Conservation (phyloP, 148 eudicot species). For the Vaccinium vitisidaea region DNA sequence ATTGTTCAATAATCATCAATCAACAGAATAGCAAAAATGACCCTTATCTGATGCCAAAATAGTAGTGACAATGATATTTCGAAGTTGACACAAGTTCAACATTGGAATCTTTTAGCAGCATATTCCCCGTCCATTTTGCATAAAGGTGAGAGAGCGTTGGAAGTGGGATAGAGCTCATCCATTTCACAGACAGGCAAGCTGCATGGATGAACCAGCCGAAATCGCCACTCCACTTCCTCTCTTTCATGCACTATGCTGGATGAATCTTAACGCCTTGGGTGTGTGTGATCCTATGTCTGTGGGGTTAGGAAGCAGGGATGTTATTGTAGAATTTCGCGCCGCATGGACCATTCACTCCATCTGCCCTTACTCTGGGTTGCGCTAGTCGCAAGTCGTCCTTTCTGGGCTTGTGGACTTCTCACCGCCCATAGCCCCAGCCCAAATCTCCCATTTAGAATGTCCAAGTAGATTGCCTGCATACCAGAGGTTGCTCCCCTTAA, state of each 20-base stretch:
- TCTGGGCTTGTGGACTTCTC: too few species aligned
- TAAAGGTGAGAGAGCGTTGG: background rate
- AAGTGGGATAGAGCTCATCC: background rate
- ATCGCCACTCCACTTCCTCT: background rate
- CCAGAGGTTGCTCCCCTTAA: too few species aligned
- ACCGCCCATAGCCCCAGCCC: too few species aligned
- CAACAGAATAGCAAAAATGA: background rate
- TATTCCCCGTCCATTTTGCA: too few species aligned
- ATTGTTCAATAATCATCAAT: background rate
- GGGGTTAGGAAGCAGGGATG: background rate
- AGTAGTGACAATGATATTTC: background rate
- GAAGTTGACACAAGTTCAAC: background rate
- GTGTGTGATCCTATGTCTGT: background rate
- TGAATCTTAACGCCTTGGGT: background rate
- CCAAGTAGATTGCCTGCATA: too few species aligned
- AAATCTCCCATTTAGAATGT: too few species aligned
- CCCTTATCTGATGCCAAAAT: background rate
- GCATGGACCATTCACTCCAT: too few species aligned
- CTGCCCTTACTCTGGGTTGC: too few species aligned
- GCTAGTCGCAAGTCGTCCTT: too few species aligned
- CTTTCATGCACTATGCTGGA: background rate
- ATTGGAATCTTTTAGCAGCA: background rate
- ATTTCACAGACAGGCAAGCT: background rate
- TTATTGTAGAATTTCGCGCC: background rate
- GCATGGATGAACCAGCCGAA: background rate